Evolutionary conservation across 2,329 filamentous ascomycete genomes (phyloP), one percentile per base, ranked within the genome.

Genomic region (Stagonosporopsis chrysanthemi): DNA sequence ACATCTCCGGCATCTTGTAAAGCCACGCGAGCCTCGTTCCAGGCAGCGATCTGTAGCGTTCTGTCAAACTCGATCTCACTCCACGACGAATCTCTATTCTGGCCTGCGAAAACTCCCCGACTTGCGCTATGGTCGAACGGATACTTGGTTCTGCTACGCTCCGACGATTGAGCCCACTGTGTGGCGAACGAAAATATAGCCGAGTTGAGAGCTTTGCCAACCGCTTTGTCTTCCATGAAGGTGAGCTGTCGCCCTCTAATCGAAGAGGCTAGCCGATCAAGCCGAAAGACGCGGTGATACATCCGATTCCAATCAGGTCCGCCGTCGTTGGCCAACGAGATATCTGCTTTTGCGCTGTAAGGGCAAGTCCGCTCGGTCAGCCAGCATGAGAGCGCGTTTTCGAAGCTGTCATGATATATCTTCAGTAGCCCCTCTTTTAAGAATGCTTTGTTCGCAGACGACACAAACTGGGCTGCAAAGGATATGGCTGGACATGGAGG

Each of bases 391-490:
- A 84, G 68, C 12, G 79, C 81, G 62, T 83, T 80, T 60, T 84
- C 82, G 60, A 84, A 75, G 28, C 81, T 83, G 59, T 84, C 82
- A 61, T 84, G 82, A 64, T 84, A 85, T 31, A 84, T 80, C 41
- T 76, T 77, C 47, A 84, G 69, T 17, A 84, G 70, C 14, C 71
- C 77, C 38, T 80, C 74, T 1, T 78, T 78, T 52, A 83, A 77
- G 24, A 80, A 69, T 6, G 69, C 70, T 28, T 73, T 78, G 48
- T 76, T 76, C 43, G 68, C 73, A 35, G 73, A 66, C 19, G 66
- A 69, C 4, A 75, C 64, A 17, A 77, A 66, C 46, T 73, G 67
- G 58, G 70, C 65, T 26, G 65, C 57, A 42, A 68, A 59, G 17
- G 66, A 67, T 49, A 66, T 52, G 14, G 63, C 42, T 54, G 66